phyloP scores from a whole-genome alignment of 164 flowering plant genomes.

The Litsea cubeba region DNA sequence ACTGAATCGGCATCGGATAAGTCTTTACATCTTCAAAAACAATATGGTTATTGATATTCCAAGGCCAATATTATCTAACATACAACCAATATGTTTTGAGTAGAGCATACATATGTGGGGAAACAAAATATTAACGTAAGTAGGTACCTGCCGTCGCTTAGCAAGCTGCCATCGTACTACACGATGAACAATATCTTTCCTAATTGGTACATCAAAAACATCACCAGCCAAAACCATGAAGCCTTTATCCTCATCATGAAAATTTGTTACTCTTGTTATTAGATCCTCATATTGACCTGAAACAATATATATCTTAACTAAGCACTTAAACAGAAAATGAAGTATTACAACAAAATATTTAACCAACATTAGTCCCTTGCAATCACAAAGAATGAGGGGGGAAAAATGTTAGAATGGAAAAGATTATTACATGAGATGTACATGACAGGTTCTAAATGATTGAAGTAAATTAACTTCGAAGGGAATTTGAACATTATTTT shows the following conservation, averaged over 20 bases:
- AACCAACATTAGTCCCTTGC: background rate
- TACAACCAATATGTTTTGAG: background rate
- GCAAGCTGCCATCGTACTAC: conserved; percentile 99
- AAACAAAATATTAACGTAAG: background rate
- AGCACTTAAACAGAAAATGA: background rate
- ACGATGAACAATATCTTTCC: conserved; percentile 90
- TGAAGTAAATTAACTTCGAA: background rate
- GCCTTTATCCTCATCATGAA: conserved; percentile 81
- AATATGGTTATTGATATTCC: too few species aligned
- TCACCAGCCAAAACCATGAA: conserved; percentile 87
- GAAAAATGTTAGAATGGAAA: background rate
- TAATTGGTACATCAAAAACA: conserved; percentile 92
- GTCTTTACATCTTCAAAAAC: too few species aligned
- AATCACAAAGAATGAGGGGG: background rate
- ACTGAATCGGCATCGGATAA: too few species aligned
- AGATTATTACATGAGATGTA: background rate
- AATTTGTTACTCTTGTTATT: conserved; percentile 80
- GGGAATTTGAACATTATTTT: background rate
- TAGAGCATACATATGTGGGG: background rate
- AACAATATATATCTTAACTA: conserved; percentile 8
- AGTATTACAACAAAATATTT: background rate
- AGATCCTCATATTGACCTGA: conserved; percentile 74
- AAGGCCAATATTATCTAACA: background rate
- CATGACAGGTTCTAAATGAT: background rate
- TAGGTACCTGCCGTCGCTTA: conserved; percentile 76